A percentile compares a stretch with the other conserved stretches of the same genome.
Evolutionary conservation across 2,329 filamentous ascomycete species (phyloP).

Genomic region (Metarhizium sp.): DNA sequence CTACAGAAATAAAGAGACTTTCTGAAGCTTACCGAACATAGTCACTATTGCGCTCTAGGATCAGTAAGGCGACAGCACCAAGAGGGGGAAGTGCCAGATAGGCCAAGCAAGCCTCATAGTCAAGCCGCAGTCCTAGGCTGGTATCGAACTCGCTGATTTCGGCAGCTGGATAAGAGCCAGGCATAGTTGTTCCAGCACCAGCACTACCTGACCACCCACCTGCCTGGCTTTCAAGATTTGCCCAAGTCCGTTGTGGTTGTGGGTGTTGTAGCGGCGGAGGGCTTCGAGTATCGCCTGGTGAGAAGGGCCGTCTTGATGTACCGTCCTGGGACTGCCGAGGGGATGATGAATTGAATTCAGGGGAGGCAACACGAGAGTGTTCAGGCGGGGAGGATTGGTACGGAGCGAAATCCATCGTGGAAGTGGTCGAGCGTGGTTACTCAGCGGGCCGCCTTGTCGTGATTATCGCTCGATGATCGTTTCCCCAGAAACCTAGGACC

Average conservation of each 20-base stretch:
- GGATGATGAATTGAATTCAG: constrained; percentile 30
- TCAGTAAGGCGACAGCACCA: constrained; percentile 73
- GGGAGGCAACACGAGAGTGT: constrained; percentile 69
- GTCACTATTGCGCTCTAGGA: constrained; percentile 90
- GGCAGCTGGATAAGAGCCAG: constrained; percentile 27
- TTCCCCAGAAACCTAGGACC: neutral
- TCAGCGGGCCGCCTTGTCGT: neutral
- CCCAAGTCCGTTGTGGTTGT: constrained; percentile 49
- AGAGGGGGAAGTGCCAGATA: constrained; percentile 80
- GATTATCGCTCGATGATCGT: neutral
- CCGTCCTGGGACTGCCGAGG: constrained; percentile 48
- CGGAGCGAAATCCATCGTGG: constrained; percentile 82
- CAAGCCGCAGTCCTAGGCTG: constrained; percentile 73
- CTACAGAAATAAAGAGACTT: neutral
- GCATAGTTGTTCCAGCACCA: constrained; percentile 18
- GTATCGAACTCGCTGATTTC: constrained; percentile 83
- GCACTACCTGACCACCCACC: constrained; percentile 11
- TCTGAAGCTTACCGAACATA: constrained; percentile 66
- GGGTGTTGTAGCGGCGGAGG: constrained; percentile 35
- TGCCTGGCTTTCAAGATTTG: constrained; percentile 28
- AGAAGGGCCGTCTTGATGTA: constrained; percentile 45
- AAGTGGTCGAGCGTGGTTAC: neutral
- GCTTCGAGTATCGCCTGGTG: constrained; percentile 36
- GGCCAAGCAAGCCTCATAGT: constrained; percentile 84
- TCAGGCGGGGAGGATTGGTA: constrained; percentile 93